Base-by-base conservation (phyloP, 106 monocot species). In the Cymbidium sinense region DNA sequence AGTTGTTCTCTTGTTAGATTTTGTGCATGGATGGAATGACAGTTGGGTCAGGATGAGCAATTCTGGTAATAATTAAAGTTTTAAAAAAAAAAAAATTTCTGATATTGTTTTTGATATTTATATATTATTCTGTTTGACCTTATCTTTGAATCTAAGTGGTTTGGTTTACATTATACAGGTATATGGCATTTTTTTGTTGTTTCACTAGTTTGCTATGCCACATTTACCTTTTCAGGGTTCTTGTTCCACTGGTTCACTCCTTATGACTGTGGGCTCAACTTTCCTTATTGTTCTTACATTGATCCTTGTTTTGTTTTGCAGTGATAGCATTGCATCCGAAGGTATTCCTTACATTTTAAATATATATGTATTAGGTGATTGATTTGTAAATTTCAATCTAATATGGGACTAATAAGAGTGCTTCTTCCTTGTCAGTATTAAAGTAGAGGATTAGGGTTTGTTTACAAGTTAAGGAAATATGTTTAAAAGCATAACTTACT, bases 21-120 rank as follows among this genome's bases (percentile, higher is more conserved):
- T 99, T 83, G 95, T 99, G 25, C 99, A 99, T 79, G 92, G 90
- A 64, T 99, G 99, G 99, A 99, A 99, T 77, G 99, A 99, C 17
- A 99, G 73, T 75, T 99, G 99, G 99, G 99, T 99, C 12, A 87
- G 83, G 95, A 99, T 81, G 92, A 99, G 36, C 95, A 95, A 72
- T 95, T 95, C 82, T 99, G 99, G 99, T 92, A 43, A 43, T 80
- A 61, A 64, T 55, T 6, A 1, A 3, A 52, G 35, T n/a, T n/a
- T n/a, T n/a, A n/a, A n/a, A n/a, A n/a, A n/a, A n/a, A n/a, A n/a
- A n/a, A n/a, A n/a, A n/a, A n/a, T n/a, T n/a, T n/a, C n/a, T n/a
- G n/a, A n/a, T 41, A 29, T 7, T 1, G 15, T 17, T 13, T 65
- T 30, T 76, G 31, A 39, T 50, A n/a, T n/a, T n/a, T n/a, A n/a